Evolutionary conservation across 768 basidiomycete genomes (phyloP).

Genomic region (Tulasnella sp.): DNA sequence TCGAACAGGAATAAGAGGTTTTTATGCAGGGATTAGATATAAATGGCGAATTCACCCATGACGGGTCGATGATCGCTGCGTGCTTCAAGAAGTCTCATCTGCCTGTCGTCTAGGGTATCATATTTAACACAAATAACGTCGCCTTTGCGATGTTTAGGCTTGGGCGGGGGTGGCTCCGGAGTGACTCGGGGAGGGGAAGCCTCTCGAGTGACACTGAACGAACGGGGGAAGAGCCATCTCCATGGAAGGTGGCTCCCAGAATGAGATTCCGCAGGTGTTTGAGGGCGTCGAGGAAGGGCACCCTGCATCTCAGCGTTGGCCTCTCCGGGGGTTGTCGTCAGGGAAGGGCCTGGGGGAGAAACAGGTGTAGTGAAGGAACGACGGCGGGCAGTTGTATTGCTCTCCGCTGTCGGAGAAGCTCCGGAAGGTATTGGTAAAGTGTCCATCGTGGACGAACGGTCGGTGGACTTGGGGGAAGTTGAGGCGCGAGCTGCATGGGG

Average conservation of each 20-base stretch:
- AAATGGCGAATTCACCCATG: slow-evolving; percentile 75
- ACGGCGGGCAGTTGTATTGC: neutral
- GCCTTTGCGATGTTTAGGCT: slow-evolving; percentile 53
- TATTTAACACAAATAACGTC: slow-evolving; percentile 76
- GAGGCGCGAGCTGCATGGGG: slow-evolving; percentile 7
- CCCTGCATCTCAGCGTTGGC: neutral
- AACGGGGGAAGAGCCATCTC: slow-evolving; percentile 33
- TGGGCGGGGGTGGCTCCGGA: neutral
- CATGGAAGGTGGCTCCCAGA: slow-evolving; percentile 39
- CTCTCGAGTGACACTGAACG: slow-evolving; percentile 36
- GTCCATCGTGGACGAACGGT: neutral
- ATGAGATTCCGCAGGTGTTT: slow-evolving; percentile 41
- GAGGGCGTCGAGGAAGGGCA: slow-evolving; percentile 27
- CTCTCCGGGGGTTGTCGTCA: neutral
- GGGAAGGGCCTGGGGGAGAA: slow-evolving; percentile 5
- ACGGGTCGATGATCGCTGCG: slow-evolving; percentile 85
- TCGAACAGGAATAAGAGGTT: slow-evolving; percentile 25
- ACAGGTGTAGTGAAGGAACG: slow-evolving; percentile 9
- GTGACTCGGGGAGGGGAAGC: slow-evolving; percentile 39
- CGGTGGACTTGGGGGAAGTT: slow-evolving; percentile 11
- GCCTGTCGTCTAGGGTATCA: slow-evolving; percentile 70
- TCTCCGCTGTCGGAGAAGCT: neutral
- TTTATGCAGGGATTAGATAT: slow-evolving; percentile 49
- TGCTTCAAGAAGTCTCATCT: slow-evolving; percentile 75
- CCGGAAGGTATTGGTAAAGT: neutral